phyloP scores from a whole-genome alignment of 176 grass and related monocot species.

The Otatea glauca region DNA sequence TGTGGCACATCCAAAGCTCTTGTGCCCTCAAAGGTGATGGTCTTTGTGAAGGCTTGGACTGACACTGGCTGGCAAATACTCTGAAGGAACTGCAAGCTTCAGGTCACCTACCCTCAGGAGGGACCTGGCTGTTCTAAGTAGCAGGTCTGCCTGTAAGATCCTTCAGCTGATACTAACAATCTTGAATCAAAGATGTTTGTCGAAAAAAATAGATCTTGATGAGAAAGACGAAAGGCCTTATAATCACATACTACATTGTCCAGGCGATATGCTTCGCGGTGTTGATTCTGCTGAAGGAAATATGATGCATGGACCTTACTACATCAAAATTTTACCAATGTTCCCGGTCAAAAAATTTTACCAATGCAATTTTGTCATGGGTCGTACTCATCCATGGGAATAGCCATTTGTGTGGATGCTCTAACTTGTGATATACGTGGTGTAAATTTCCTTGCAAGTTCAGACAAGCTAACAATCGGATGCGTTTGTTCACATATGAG shows the following conservation, averaged over 20 bases:
- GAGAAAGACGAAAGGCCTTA: conserved; percentile 4
- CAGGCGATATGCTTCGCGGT: not conserved
- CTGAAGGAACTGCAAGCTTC: conserved; percentile 67
- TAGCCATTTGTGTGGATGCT: conserved; percentile 29
- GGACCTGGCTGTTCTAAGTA: conserved; percentile 57
- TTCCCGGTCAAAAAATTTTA: too few species aligned
- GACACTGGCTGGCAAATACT: conserved; percentile 67
- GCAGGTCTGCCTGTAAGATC: conserved; percentile 25
- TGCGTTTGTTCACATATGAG: conserved; percentile 11
- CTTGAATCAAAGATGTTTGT: not conserved
- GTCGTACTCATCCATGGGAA: not conserved
- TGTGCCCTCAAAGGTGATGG: conserved; percentile 76
- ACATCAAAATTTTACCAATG: not conserved
- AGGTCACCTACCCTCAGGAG: conserved; percentile 55
- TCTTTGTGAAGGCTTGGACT: conserved; percentile 79
- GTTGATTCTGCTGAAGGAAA: conserved; percentile 31
- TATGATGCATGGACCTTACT: conserved; percentile 23
- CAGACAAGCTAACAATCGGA: conserved; percentile 31
- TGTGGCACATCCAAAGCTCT: conserved; percentile 78
- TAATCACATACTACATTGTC: not conserved
- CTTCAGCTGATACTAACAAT: not conserved
- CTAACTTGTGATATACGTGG: conserved; percentile 28
- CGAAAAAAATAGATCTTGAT: not conserved
- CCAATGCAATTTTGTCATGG: conserved; percentile 29
- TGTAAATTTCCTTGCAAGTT: conserved; percentile 45